Evolutionary conservation across 371 early-diverging fungal genomes (phyloP).

Genomic region (Thermomucor indicae-seudaticae): DNA sequence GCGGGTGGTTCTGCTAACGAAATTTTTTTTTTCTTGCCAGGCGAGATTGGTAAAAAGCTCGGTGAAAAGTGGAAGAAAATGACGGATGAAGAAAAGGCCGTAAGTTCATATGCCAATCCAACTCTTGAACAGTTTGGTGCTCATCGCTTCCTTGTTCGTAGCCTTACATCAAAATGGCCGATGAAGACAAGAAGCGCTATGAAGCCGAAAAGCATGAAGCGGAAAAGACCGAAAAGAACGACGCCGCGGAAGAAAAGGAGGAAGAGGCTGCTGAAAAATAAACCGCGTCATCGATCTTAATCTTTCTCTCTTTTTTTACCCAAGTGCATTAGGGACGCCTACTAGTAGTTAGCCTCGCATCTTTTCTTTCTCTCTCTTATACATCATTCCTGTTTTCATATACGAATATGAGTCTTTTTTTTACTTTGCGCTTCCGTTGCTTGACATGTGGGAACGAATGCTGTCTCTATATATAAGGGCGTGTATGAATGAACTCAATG

Average conservation of each 20-base stretch:
- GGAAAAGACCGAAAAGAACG: neutral
- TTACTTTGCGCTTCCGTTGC: too few relatives aligned
- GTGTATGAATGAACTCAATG: neutral
- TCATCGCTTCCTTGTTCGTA: constrained; percentile 5
- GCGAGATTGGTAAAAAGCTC: constrained; percentile 71
- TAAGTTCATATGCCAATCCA: constrained; percentile 21
- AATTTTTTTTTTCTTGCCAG: constrained; percentile 19
- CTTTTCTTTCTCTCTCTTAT: neutral
- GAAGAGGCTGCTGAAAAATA: neutral
- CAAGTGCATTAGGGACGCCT: too few relatives aligned
- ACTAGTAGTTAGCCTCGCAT: too few relatives aligned
- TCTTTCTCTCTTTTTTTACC: neutral
- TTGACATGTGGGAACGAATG: neutral
- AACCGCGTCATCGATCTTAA: neutral
- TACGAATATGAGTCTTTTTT: too few relatives aligned
- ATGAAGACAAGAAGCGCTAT: constrained; percentile 72
- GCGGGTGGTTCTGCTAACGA: neutral
- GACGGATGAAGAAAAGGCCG: constrained; percentile 58
- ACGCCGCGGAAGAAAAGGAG: neutral
- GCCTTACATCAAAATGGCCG: constrained; percentile 52
- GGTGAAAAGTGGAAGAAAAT: constrained; percentile 78
- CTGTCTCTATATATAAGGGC: neutral
- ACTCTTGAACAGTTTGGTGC: constrained; percentile 5
- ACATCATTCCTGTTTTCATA: neutral
- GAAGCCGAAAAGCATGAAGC: constrained; percentile 59